These are phyloP conservation scores for Phialophora expanda DNA, from an alignment of 2,329 filamentous ascomycete genomes.

Conservation along the genomic window DNA sequence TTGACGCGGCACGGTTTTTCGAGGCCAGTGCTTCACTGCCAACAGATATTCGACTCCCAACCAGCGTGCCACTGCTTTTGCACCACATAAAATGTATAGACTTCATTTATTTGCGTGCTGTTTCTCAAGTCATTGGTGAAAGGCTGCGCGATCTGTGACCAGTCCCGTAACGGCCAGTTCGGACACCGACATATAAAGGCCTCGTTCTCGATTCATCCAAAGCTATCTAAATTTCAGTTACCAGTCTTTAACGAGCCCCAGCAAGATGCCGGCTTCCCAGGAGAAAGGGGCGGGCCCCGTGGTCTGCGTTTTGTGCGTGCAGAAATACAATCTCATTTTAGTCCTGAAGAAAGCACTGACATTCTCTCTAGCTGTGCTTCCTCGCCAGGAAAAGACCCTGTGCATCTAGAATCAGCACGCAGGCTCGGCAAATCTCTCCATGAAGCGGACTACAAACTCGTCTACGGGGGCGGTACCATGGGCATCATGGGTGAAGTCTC, in stretches of 20 bases:
- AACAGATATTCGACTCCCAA: background rate
- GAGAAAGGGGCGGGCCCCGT: constrained; percentile 67
- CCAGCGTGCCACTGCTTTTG: background rate
- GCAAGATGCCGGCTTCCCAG: constrained; percentile 52
- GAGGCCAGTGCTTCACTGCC: constrained; percentile 6
- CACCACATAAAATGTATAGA: constrained; percentile 8
- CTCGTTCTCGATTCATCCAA: background rate
- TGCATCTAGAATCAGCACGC: constrained; percentile 78
- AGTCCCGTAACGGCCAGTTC: background rate
- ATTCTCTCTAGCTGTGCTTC: constrained; percentile 73
- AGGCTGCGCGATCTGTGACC: background rate
- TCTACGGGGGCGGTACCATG: constrained; percentile 93
- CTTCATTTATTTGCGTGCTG: background rate
- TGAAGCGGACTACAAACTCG: constrained; percentile 76
- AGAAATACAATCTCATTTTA: constrained; percentile 9
- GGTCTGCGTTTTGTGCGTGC: constrained; percentile 81
- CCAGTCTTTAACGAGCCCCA: background rate
- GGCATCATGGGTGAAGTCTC: constrained; percentile 96
- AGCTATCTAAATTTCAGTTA: background rate
- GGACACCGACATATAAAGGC: background rate
- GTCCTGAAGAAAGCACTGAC: constrained; percentile 31
- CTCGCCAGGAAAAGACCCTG: constrained; percentile 71
- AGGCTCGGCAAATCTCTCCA: constrained; percentile 76
- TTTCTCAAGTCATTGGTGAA: background rate
- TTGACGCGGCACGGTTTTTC: background rate